A percentile compares a stretch with the other conserved stretches of the same genome.
These are phyloP conservation scores for Rhizopogon salebrosus DNA, from an alignment of 768 basidiomycete genomes.

Conservation along the genomic window DNA sequence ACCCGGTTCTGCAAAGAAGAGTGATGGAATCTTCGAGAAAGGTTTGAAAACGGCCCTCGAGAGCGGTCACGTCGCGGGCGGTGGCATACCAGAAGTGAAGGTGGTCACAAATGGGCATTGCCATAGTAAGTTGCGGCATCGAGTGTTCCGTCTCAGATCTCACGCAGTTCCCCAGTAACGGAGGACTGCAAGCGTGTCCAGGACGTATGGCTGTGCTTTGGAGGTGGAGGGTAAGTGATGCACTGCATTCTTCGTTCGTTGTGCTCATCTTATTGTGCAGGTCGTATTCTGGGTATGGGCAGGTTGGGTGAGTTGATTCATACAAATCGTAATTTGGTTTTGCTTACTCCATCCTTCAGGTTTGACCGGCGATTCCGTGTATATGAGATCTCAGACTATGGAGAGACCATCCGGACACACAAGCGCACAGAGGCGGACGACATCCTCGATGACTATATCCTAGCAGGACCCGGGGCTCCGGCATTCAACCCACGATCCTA, in stretches of 20 bases:
- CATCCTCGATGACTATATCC: slow-evolving; percentile 57
- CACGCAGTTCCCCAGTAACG: slow-evolving; percentile 48
- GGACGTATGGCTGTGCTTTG: slow-evolving; percentile 91
- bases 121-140: slow-evolving; percentile 50
- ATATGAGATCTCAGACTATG: slow-evolving; percentile 83
- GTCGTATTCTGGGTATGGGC: slow-evolving; percentile 81
- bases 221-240: slow-evolving; percentile 69
- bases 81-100: slow-evolving; percentile 67
- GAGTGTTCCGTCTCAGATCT: neutral
- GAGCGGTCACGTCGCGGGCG: slow-evolving; percentile 51
- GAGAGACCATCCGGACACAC: slow-evolving; percentile 87
- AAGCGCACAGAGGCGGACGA: slow-evolving; percentile 75
- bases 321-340: neutral
- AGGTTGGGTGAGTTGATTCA: slow-evolving; percentile 50
- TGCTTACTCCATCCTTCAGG: slow-evolving; percentile 30
- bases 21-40: slow-evolving; percentile 81
- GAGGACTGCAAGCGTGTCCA: slow-evolving; percentile 83
- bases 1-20: slow-evolving; percentile 60
- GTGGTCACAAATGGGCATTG: slow-evolving; percentile 88
- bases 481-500: slow-evolving; percentile 17
- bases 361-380: slow-evolving; percentile 91
- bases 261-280: slow-evolving; percentile 26
- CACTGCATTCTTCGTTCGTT: neutral
- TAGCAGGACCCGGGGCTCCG: slow-evolving; percentile 48
- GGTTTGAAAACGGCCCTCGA: slow-evolving; percentile 71